Percentiles rank a stretch among this genome's conserved stretches.
Conservation (phyloP, 192 early-diverging fungal genomes). For the Gaertneriomyces semiglobifer region DNA sequence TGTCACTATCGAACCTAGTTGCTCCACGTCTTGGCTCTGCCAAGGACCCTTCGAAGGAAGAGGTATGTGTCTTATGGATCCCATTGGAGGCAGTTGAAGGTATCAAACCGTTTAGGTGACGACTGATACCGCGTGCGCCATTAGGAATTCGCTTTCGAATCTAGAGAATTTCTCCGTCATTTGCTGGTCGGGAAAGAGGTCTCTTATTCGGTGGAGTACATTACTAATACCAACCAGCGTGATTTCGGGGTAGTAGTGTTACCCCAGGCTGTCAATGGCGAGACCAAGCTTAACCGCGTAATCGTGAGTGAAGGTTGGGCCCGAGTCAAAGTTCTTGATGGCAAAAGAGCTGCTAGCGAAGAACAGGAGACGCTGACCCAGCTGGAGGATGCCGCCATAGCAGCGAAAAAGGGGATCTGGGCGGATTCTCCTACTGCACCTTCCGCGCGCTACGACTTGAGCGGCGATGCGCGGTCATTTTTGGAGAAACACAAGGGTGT, state of each 20-base stretch:
- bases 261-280: slow-evolving; percentile 47
- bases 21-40: slow-evolving; percentile 77
- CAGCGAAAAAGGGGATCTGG: slow-evolving; percentile 76
- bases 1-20: slow-evolving; percentile 76
- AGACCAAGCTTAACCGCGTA: slow-evolving; percentile 66
- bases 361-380: slow-evolving; percentile 48
- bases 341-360: slow-evolving; percentile 31
- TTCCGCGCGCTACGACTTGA: slow-evolving; percentile 10
- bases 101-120: not conserved
- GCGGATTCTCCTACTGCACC: slow-evolving; percentile 17
- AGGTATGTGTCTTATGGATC: slow-evolving; percentile 49
- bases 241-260: slow-evolving; percentile 54
- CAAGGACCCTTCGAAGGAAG: slow-evolving; percentile 78
- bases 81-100: not conserved
- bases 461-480: slow-evolving; percentile 64
- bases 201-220: slow-evolving; percentile 76
- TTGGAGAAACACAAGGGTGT: slow-evolving; percentile 76
- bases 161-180: slow-evolving; percentile 85
- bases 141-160: slow-evolving; percentile 63
- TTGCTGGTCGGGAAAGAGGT: slow-evolving; percentile 88
- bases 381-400: slow-evolving; percentile 72
- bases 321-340: slow-evolving; percentile 57
- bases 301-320: slow-evolving; percentile 82
- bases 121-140: not conserved
- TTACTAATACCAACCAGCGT: slow-evolving; percentile 56